Evolutionary conservation across 768 basidiomycete genomes (phyloP), one percentile per base, ranked within the genome.

Genomic region (Cystoderma amianthinum): DNA sequence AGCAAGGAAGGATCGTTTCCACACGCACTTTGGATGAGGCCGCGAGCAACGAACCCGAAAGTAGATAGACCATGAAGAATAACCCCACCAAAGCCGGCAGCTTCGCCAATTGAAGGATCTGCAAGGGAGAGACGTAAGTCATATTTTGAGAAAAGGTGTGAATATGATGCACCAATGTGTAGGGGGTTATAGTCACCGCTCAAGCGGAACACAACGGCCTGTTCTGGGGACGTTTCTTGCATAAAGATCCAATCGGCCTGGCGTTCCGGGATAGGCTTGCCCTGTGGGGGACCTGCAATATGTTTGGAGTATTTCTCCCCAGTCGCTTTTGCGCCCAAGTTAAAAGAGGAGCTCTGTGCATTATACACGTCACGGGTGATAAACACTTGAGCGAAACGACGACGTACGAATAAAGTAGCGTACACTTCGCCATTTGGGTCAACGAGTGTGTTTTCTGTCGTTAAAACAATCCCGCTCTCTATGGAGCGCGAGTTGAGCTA

Each of bases 61-160:
- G 83, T 78, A 15, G 84, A 81, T 18, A 93, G 70, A 20, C 90
- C 90, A 54, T 94, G 90, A n/a, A n/a, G n/a, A n/a, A n/a, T n/a
- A n/a, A n/a, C n/a, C n/a, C n/a, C n/a, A n/a, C n/a, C n/a, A n/a
- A 2, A 93, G 9, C 88, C 87, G 13, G 80, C 69, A 5, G 67
- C 69, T 48, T 78, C 57, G n/a, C 88, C 90, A 28, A 87, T 77
- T 11, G 53, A 58, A 1, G 89, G 86, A 64, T 92, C 89, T 85
- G n/a, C n/a, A n/a, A n/a, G n/a, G n/a, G n/a, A n/a, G n/a, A n/a
- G n/a, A n/a, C n/a, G n/a, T n/a, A 60, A 4, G 40, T 45, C 2
- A 32, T 38, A 3, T 17, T 39, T 3, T 59, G 55, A 54, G 44
- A 53, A 20, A 15, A 52, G 23, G 54, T 61, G 6, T 9, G 44